A percentile compares a stretch with the other conserved stretches of the same genome.
Conservation (phyloP, 176 grass and related monocot species). For the maize (Zea mays) region DNA sequence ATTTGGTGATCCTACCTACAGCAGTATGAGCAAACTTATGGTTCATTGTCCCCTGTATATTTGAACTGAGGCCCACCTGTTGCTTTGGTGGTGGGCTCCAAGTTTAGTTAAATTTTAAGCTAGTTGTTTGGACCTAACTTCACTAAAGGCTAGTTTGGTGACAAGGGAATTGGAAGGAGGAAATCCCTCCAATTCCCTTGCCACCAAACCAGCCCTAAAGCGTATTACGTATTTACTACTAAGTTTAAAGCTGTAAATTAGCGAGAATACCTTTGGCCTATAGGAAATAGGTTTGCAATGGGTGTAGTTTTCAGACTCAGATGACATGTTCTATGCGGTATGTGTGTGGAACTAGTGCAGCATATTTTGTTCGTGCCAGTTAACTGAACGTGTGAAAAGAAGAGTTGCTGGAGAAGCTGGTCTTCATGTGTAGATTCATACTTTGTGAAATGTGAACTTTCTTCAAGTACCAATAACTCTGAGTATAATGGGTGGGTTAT, state of each 20-base stretch:
- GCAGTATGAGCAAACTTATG: slow-evolving; percentile 4
- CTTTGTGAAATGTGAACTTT: neutral
- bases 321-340: slow-evolving; percentile 16
- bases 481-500: neutral
- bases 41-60: neutral
- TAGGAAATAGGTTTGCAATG: neutral
- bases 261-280: neutral
- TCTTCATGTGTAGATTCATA: neutral
- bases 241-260: slow-evolving; percentile 25
- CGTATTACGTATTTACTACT: neutral
- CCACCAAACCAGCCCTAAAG: neutral
- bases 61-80: slow-evolving; percentile 5
- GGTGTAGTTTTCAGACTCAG: neutral
- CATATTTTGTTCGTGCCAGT: neutral
- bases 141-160: no score
- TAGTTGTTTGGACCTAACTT: slow-evolving; percentile 28
- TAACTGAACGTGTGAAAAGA: neutral
- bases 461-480: no score
- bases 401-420: neutral
- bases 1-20: neutral
- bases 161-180: no score
- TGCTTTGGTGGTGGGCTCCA: neutral
- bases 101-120: neutral
- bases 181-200: no score
- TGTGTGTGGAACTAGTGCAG: slow-evolving; percentile 7